Conservation (phyloP, 371 early-diverging fungal species). For the Syncephalastrum monosporum region DNA sequence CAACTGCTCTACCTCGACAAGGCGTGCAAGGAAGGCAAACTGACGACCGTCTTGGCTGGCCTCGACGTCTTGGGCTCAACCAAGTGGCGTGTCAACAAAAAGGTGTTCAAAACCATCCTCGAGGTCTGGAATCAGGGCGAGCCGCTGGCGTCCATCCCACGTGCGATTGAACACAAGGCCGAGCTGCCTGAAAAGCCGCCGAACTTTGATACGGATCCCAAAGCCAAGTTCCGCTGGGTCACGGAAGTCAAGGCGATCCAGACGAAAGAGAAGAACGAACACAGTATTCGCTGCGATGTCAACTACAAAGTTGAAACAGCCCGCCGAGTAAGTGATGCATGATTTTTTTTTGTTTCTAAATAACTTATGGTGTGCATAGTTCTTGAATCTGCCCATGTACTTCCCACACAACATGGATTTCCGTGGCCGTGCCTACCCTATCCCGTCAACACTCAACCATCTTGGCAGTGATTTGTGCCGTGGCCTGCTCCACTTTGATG, state of each 20-base stretch:
- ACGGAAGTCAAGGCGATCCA: constrained; percentile 49
- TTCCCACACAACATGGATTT: constrained; percentile 99
- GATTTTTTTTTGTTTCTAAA: too few relatives aligned
- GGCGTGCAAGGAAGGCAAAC: constrained; percentile 77
- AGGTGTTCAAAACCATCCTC: constrained; percentile 75
- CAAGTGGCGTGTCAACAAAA: constrained; percentile 87
- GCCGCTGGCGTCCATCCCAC: constrained; percentile 70
- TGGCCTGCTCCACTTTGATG: constrained; percentile 84
- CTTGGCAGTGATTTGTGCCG: constrained; percentile 96
- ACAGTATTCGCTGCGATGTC: constrained; percentile 87
- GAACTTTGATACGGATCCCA: constrained; percentile 66
- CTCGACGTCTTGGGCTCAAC: constrained; percentile 92
- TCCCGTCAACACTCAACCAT: constrained; percentile 94
- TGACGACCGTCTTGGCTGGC: constrained; percentile 70
- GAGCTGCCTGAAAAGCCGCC: constrained; percentile 65
- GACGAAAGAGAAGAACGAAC: constrained; percentile 65
- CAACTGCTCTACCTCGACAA: constrained; percentile 76
- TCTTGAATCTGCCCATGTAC: constrained; percentile 84
- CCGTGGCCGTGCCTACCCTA: constrained; percentile 97
- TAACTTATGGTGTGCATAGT: constrained; percentile 40
- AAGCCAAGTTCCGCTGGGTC: constrained; percentile 59
- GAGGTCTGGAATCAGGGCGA: constrained; percentile 91
- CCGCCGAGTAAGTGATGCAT: constrained; percentile 63
- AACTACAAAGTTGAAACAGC: constrained; percentile 98
- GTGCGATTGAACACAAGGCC: constrained; percentile 32